Percentiles rank a stretch among this genome's conserved stretches.
Conservation (phyloP, 176 grass and related monocot genomes). For the Echinochloa phyllopogon region DNA sequence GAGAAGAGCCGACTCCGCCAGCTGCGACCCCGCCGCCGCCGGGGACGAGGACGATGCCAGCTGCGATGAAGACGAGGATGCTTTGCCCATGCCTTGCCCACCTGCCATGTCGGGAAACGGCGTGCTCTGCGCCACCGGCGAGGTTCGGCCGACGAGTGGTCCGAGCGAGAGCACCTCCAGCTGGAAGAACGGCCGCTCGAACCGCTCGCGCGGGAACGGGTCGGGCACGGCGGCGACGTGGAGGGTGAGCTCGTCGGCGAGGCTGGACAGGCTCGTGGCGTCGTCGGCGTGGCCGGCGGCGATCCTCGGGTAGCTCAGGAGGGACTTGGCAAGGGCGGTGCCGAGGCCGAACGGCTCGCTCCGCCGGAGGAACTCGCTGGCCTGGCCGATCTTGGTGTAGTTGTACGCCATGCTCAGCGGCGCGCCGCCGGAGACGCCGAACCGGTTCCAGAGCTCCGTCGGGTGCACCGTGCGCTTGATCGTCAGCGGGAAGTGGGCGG, state of each 20-base stretch:
- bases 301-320: constrained; percentile 76
- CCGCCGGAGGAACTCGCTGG: constrained; percentile 55
- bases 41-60: neutral
- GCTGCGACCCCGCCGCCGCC: neutral
- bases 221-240: constrained; percentile 56
- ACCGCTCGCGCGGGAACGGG: constrained; percentile 43
- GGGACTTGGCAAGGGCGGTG: constrained; percentile 71
- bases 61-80: neutral
- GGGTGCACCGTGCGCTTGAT: constrained; percentile 59
- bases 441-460: constrained; percentile 55
- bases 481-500: constrained; percentile 50
- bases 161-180: constrained; percentile 76
- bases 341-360: constrained; percentile 73
- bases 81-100: neutral
- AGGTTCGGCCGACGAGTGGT: constrained; percentile 57
- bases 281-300: neutral
- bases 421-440: constrained; percentile 43
- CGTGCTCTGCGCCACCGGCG: neutral
- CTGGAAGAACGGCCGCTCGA: constrained; percentile 60
- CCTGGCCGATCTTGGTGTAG: constrained; percentile 62
- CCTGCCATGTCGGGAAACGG: constrained; percentile 1
- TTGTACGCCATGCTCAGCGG: constrained; percentile 49
- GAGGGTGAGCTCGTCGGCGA: constrained; percentile 67
- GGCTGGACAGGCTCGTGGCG: constrained; percentile 37
- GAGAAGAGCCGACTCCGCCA: constrained; percentile 9